Base-by-base conservation (phyloP, 352 stramenopile genomes). In the Globisporangium megalacanthum region DNA sequence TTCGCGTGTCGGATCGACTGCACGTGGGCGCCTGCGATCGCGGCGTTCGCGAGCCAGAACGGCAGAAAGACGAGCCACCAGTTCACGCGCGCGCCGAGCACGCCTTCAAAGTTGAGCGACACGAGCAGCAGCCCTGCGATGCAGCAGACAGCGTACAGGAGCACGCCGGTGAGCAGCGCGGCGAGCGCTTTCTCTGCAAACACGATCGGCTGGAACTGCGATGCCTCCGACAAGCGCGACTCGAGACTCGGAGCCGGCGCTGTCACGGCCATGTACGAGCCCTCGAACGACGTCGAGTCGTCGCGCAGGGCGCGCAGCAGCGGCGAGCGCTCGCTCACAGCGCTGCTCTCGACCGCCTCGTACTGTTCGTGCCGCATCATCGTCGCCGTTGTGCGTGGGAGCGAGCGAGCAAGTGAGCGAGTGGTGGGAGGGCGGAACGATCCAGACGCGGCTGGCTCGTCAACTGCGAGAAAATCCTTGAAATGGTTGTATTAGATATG, bases 61-160 rank as follows among this genome's bases (percentile, higher is more conserved):
- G 83, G 83, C 45, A 75, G 9, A 53, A 94, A 94, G 17, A 89
- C 66, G 48, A 92, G 68, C 79, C 82, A 94, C 83, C 83, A 94
- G 58, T 88, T 90, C 48, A 88, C 62, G 49, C 62, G 65, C 31
- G 68, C 47, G 54, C 73, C 73, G n/a, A 94, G 52, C 20, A 90
- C 64, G 47, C 74, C 76, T 60, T 94, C 83, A 33, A 86, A 83
- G 58, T 94, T 94, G 42, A 94, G 74, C 54, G 75, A 83, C 58
- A 89, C 75, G 17, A 94, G 69, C 31, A 73, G 66, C 42, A 94
- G 58, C 4, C 83, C 83, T 20, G 81, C 49, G 41, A 94, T 73
- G 55, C 81, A 91, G 69, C 83, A 86, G 10, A 92, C 59, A 39
- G 74, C 78, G 68, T 94, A 92, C 39, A 92, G 66, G 49, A 92